Evolutionary conservation across 306 rosid species (phyloP).

Genomic region (Pyrus betulifolia): DNA sequence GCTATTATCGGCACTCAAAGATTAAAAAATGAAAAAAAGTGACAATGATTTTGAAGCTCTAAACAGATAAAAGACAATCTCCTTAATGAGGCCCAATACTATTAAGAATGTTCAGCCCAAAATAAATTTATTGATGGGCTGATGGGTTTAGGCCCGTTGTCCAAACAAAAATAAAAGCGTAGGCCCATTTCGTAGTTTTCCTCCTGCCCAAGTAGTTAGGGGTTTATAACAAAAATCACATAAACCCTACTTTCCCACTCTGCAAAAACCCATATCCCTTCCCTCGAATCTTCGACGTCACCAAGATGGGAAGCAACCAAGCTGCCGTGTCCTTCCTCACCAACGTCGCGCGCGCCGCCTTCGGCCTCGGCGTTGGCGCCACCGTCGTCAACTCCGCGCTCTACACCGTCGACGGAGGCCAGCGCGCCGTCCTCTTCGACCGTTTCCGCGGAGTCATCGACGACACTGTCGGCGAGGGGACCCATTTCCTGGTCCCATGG

Average conservation of each 20-base stretch:
- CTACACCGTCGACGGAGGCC: slow-evolving; percentile 95
- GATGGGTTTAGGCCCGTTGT: not conserved
- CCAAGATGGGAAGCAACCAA: slow-evolving; percentile 66
- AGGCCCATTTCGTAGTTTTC: not conserved
- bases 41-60: no score
- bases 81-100: not conserved
- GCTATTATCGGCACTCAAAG: no score
- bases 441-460: slow-evolving; percentile 83
- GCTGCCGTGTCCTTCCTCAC: slow-evolving; percentile 60
- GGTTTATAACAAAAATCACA: not conserved
- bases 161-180: not conserved
- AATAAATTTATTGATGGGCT: not conserved
- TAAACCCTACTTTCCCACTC: not conserved
- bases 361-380: slow-evolving; percentile 66
- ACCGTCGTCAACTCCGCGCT: slow-evolving; percentile 49
- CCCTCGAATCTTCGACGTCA: not conserved
- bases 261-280: not conserved
- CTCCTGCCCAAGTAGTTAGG: slow-evolving; percentile 16
- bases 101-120: not conserved
- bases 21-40: no score
- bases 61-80: no score
- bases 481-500: slow-evolving; percentile 91
- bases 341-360: slow-evolving; percentile 56
- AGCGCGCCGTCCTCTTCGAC: slow-evolving; percentile 87
- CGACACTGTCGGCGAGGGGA: slow-evolving; percentile 54